phyloP scores from a whole-genome alignment of 1,139 yeast genomes.

The Geotrichum cucujoidarum region DNA sequence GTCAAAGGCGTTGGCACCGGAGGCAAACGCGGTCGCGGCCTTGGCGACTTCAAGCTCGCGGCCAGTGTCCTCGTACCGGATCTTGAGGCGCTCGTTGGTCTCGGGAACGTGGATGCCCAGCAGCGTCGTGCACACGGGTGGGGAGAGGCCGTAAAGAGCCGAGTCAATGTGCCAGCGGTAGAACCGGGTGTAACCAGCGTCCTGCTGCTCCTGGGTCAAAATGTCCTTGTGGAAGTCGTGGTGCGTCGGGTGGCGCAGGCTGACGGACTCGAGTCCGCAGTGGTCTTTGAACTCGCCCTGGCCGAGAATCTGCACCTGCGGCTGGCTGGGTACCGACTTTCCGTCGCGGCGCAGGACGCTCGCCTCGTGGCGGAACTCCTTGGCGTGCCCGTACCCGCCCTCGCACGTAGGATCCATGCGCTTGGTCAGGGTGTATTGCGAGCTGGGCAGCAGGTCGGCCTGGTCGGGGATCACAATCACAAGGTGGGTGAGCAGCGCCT shows the following conservation, averaged over 20 bases:
- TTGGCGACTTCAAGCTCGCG: slow-evolving; percentile 62
- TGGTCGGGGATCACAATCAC: slow-evolving; percentile 71
- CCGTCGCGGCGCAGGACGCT: slow-evolving; percentile 79
- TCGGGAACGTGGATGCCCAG: slow-evolving; percentile 63
- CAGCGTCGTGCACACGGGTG: slow-evolving; percentile 78
- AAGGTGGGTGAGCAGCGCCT: slow-evolving; percentile 60
- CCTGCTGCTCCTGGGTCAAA: slow-evolving; percentile 55
- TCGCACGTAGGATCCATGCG: slow-evolving; percentile 71
- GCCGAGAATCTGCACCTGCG: slow-evolving; percentile 85
- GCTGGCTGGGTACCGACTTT: slow-evolving; percentile 68
- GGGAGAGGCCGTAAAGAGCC: slow-evolving; percentile 75
- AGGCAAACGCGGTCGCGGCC: slow-evolving; percentile 86
- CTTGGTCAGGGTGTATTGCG: slow-evolving; percentile 68
- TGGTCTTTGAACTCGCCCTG: slow-evolving; percentile 63
- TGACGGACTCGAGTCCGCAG: slow-evolving; percentile 67
- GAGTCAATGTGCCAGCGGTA: slow-evolving; percentile 89
- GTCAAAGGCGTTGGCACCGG: slow-evolving; percentile 72
- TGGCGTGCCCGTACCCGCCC: slow-evolving; percentile 76
- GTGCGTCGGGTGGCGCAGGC: slow-evolving; percentile 77
- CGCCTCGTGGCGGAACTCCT: slow-evolving; percentile 71
- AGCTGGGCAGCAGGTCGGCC: slow-evolving; percentile 57
- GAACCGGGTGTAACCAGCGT: slow-evolving; percentile 62
- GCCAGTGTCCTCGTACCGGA: slow-evolving; percentile 61
- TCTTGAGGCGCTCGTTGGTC: slow-evolving; percentile 38
- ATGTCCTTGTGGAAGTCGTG: slow-evolving; percentile 67